Conservation (phyloP, 441 rosid genomes). For the Daphne laureola region DNA sequence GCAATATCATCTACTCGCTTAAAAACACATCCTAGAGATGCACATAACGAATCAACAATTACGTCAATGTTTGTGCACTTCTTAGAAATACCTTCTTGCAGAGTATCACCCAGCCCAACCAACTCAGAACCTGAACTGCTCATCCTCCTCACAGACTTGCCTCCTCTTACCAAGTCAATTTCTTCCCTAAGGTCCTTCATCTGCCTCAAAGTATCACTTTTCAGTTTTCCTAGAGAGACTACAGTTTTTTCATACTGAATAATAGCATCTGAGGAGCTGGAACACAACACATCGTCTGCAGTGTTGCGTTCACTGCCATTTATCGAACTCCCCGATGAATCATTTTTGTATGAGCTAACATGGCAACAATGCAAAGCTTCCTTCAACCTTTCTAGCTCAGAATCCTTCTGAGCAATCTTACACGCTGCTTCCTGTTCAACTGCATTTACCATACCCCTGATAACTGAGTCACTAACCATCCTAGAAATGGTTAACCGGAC, state of each 20-base stretch:
- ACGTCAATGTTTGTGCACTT: slow-evolving; percentile 39
- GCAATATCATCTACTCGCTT: slow-evolving; percentile 27
- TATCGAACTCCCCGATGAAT: slow-evolving; percentile 5
- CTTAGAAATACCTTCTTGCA: slow-evolving; percentile 32
- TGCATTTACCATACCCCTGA: slow-evolving; percentile 69
- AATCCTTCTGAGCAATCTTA: slow-evolving; percentile 54
- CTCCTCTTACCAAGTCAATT: slow-evolving; percentile 38
- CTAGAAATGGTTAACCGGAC: slow-evolving; percentile 59
- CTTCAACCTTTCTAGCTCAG: slow-evolving; percentile 48
- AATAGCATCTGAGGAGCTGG: slow-evolving; percentile 15
- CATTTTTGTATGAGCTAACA: slow-evolving; percentile 28
- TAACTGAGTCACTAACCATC: slow-evolving; percentile 69
- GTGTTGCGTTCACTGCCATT: slow-evolving; percentile 12
- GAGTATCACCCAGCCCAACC: slow-evolving; percentile 38
- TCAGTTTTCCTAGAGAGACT: slow-evolving; percentile 35
- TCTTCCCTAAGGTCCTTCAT: slow-evolving; percentile 50
- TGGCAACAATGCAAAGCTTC: slow-evolving; percentile 29
- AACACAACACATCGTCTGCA: slow-evolving; percentile 9
- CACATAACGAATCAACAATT: slow-evolving; percentile 39
- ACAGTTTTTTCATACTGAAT: slow-evolving; percentile 16
- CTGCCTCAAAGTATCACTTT: slow-evolving; percentile 37
- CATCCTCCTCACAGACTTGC: slow-evolving; percentile 25
- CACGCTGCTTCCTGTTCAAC: slow-evolving; percentile 67
- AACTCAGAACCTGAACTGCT: slow-evolving; percentile 27
- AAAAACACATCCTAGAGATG: slow-evolving; percentile 33